Percentiles rank a stretch among this genome's conserved stretches.
phyloP scores from a whole-genome alignment of 345 rosid genomes.

The Bruguiera sexangula region DNA sequence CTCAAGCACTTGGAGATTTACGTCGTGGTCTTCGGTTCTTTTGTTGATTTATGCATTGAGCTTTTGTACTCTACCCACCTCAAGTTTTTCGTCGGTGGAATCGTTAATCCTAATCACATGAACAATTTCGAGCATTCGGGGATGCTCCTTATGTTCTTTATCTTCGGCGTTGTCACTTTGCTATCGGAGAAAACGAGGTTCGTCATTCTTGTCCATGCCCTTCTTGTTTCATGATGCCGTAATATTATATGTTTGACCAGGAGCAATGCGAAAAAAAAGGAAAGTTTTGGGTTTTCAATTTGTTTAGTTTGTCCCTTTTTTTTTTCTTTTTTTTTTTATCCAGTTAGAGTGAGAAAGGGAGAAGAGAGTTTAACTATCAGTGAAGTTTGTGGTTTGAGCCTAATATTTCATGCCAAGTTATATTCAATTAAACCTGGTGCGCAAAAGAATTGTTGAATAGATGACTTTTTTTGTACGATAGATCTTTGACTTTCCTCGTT shows the following conservation, averaged over 20 bases:
- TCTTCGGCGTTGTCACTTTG: conserved; percentile 63
- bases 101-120: conserved; percentile 80
- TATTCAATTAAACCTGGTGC: too few relatives aligned
- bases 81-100: conserved; percentile 68
- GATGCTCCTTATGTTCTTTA: conserved; percentile 94
- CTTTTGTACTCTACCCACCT: conserved; percentile 91
- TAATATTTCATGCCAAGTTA: too few relatives aligned
- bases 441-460: too few relatives aligned
- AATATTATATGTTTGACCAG: neutral
- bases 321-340: too few relatives aligned
- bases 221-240: conserved; percentile 2
- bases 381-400: too few relatives aligned
- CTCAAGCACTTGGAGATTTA: conserved; percentile 80
- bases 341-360: too few relatives aligned
- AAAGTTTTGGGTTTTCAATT: too few relatives aligned
- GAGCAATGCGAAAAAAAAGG: neutral
- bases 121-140: conserved; percentile 95
- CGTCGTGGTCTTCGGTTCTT: conserved; percentile 64
- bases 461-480: too few relatives aligned
- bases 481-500: too few relatives aligned
- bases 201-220: conserved; percentile 6
- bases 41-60: conserved; percentile 81
- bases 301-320: too few relatives aligned
- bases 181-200: conserved; percentile 82
- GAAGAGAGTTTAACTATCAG: too few relatives aligned